Evolutionary conservation across 1,284 basidiomycete species (phyloP), one percentile per base, ranked within the genome.

Genomic region (Irpex sp.): DNA sequence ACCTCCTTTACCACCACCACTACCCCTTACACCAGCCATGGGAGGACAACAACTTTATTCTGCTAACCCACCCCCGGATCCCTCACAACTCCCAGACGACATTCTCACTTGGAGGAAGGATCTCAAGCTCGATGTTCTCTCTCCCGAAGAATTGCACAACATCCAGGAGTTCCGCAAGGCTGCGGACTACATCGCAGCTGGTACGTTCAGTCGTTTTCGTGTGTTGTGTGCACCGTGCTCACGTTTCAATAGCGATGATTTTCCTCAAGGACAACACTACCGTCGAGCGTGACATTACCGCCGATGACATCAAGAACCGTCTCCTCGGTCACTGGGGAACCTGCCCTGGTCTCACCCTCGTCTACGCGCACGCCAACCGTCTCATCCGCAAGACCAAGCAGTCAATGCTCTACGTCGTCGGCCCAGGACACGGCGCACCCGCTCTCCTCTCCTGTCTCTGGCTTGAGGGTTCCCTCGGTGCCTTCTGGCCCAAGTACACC

Each of bases 351-450:
- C 83, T 94, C 23, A 75, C 82, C 65, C 82, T 94, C 67, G 81
- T 88, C 19, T 94, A 94, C 71, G 86, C 90, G 0, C 93, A 95
- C 71, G 75, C 90, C 47, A 93, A 91, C 70, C 80, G 86, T 53
- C 79, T 94, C 65, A 87, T 95, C 67, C 77, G 78, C 57, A 88
- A 85, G 66, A 81, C 82, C 5, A 77, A 77, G 58, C 69, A 83
- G 3, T 82, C 87, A 67, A 78, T 83, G 9, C 78, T 94, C 56
- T 90, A 88, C 63, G 84, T 94, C 61, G 87, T 87, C 19, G 86
- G 90, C 39, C 90, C 87, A 57, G 88, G 90, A 18, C 91, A 93
- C 65, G 90, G 90, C 42, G 93, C 93, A 4, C 93, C 93, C 6
- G 91, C 84, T 21, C 82, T 94, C 39, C 82, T 95, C 16, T 82